Evolutionary conservation across 371 early-diverging fungal species (phyloP).

Genomic region (Chytridium lagenaria): DNA sequence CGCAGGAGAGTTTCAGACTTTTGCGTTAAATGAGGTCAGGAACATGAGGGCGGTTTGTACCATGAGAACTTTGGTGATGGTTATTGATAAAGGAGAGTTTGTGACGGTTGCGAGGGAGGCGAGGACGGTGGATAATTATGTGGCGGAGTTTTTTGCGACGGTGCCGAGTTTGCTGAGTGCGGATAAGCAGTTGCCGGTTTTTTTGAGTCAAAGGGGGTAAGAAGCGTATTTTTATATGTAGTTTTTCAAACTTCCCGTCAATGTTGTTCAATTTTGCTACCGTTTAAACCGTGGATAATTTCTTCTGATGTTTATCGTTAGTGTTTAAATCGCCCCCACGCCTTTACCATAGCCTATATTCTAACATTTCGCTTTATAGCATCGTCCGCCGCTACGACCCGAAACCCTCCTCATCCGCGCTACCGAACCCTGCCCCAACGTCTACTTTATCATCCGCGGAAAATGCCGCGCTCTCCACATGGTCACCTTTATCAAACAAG

Average conservation of each 20-base stretch:
- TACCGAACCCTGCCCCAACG: constrained; percentile 34
- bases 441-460: constrained; percentile 36
- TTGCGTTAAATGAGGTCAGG: constrained; percentile 19
- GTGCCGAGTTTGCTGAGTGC: constrained; percentile 36
- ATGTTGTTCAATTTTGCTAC: neutral
- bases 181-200: constrained; percentile 23
- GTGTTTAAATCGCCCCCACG: too few species aligned
- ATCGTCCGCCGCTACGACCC: constrained; percentile 35
- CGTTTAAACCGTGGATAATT: too few species aligned
- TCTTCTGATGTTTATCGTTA: neutral
- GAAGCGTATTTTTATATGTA: neutral
- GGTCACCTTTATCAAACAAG: constrained; percentile 36
- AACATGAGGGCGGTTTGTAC: constrained; percentile 28
- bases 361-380: constrained; percentile 17
- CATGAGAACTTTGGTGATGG: constrained; percentile 28
- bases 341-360: too few species aligned
- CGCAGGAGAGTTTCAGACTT: constrained; percentile 32
- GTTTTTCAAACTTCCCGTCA: neutral
- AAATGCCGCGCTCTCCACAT: constrained; percentile 34
- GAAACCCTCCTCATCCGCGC: constrained; percentile 33
- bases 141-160: constrained; percentile 31
- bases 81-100: constrained; percentile 35
- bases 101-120: constrained; percentile 37
- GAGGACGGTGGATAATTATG: constrained; percentile 27
- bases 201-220: constrained; percentile 33